Base-by-base conservation (phyloP, 371 early-diverging fungal species). In the Lichtheimia ornata region DNA sequence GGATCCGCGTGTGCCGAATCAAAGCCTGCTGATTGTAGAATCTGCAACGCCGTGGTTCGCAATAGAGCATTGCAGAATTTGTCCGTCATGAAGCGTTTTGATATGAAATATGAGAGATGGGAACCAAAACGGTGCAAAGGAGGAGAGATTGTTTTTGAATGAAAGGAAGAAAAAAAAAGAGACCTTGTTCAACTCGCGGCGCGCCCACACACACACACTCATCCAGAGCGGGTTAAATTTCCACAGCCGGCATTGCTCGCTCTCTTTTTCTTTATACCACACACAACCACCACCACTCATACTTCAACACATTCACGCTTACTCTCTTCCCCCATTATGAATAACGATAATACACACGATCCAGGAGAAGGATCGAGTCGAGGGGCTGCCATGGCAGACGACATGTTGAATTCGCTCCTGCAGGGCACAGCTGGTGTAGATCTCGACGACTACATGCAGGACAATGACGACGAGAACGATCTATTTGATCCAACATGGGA, bases 11-110 rank as follows among this genome's bases (percentile, higher is more conserved):
- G 71, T 15, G 73, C 74, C 17, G 75, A 70, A 53, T 81, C 82
- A 47, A 77, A 81, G 3, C 82, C 82, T 18, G 79, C 78, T 27
- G 78, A 69, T 45, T 81, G 78, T 20, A 78, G 59, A 41, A 78
- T 76, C 56, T 78, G 82, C 17, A 77, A 69, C 25, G 79, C 70
- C 5, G 77, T 73, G 35, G 69, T 73, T 22, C 72, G 69, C 47
- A 78, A 61, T 35, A 81, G 63, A 20, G 78, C 78, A 68, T 67
- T 71, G 64, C 76, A 76, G 51, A 78, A 70, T 43, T 72, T 65
- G 53, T 81, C 79, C 30, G 78, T 64, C 82, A 81, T 81, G 47
- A 30, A 30, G 47, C 47, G 47, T 1, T 47, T 47, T 15, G 20
- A 20, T 47, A 20, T 4, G 9, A 47, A 5, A 47, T 2, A n/a